A percentile compares a stretch with the other conserved stretches of the same genome.
These are phyloP conservation scores for Clavispora vitiphila DNA, from an alignment of 805 yeast species.

Conservation along the genomic window DNA sequence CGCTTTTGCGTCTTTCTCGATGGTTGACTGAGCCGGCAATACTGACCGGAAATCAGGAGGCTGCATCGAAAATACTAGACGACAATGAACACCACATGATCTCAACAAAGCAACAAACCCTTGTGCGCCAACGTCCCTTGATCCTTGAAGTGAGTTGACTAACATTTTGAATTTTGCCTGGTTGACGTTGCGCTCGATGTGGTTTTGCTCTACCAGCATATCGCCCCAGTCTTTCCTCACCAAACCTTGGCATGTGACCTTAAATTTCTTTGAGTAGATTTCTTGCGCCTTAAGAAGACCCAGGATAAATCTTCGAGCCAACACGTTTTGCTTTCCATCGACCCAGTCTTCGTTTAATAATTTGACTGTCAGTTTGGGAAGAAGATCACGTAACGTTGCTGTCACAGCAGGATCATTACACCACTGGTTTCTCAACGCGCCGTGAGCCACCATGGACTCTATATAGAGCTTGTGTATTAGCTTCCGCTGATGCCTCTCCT, in stretches of 20 bases:
- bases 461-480: slow-evolving; percentile 56
- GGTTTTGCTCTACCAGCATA: slow-evolving; percentile 18
- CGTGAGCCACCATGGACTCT: slow-evolving; percentile 60
- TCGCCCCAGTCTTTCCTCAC: slow-evolving; percentile 34
- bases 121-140: slow-evolving; percentile 76
- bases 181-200: slow-evolving; percentile 23
- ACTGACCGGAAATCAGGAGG: slow-evolving; percentile 64
- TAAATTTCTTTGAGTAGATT: slow-evolving; percentile 55
- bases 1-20: slow-evolving; percentile 1
- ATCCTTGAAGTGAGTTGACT: slow-evolving; percentile 52
- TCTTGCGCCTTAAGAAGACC: slow-evolving; percentile 65
- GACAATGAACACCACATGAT: slow-evolving; percentile 62
- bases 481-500: slow-evolving; percentile 51
- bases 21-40: slow-evolving; percentile 7
- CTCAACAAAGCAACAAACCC: slow-evolving; percentile 79
- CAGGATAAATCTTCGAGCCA: slow-evolving; percentile 67
- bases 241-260: slow-evolving; percentile 38
- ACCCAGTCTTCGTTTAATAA: neutral
- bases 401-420: slow-evolving; percentile 47
- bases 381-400: slow-evolving; percentile 33
- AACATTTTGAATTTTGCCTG: slow-evolving; percentile 40
- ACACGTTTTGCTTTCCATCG: slow-evolving; percentile 28
- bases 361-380: slow-evolving; percentile 31
- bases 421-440: slow-evolving; percentile 70
- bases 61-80: slow-evolving; percentile 80